Evolutionary conservation across 1,139 yeast genomes (phyloP).

Genomic region (Nakaseomyces delphensis): DNA sequence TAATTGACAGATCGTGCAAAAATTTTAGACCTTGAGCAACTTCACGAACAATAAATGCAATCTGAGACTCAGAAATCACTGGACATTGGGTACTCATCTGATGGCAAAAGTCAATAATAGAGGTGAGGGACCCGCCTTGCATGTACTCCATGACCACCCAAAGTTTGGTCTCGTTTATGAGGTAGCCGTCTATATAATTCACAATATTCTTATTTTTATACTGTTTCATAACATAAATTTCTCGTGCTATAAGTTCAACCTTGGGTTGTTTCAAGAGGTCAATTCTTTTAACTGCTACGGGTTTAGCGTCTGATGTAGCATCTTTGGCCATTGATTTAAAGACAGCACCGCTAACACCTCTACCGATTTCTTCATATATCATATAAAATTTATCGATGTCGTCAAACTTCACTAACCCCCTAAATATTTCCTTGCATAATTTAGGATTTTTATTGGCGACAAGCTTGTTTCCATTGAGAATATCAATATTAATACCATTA

Average conservation of each 20-base stretch:
- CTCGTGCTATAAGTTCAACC: slow-evolving; percentile 88
- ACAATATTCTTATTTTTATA: slow-evolving; percentile 88
- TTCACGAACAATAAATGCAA: slow-evolving; percentile 83
- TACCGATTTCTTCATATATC: slow-evolving; percentile 19
- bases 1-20: slow-evolving; percentile 81
- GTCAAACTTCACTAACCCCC: background rate
- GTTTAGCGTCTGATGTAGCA: slow-evolving; percentile 9
- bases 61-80: slow-evolving; percentile 60
- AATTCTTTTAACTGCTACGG: slow-evolving; percentile 91
- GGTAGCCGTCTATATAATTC: slow-evolving; percentile 80
- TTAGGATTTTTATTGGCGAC: background rate
- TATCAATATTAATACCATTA: background rate
- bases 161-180: slow-evolving; percentile 53
- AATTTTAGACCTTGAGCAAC: slow-evolving; percentile 89
- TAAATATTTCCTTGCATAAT: background rate
- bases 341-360: slow-evolving; percentile 35
- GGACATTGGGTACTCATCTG: slow-evolving; percentile 33
- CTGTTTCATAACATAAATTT: slow-evolving; percentile 91
- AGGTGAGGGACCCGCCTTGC: slow-evolving; percentile 88
- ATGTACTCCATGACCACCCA: slow-evolving; percentile 96
- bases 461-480: background rate
- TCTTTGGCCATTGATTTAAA: background rate
- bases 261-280: slow-evolving; percentile 87
- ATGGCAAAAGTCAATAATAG: slow-evolving; percentile 66
- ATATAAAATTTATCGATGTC: background rate